Percentiles rank a stretch among this genome's conserved stretches.
Conservation (phyloP, 2,329 filamentous ascomycete genomes). For the Hypoxylon sp. region DNA sequence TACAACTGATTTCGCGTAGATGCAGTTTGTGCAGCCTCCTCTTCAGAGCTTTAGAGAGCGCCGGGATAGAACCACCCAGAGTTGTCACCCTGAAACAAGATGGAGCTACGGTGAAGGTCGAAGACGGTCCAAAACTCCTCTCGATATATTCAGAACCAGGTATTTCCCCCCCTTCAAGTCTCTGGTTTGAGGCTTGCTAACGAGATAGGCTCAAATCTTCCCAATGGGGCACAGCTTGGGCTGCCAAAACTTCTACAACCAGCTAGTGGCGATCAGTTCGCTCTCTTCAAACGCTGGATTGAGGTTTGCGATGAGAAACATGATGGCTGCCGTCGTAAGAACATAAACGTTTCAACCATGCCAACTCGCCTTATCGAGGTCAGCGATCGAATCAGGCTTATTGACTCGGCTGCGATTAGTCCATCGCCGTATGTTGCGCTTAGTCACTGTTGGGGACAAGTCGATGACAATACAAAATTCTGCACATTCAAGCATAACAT, state of each 20-base stretch:
- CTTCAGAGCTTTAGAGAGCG: neutral
- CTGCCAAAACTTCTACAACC: neutral
- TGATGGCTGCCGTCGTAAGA: neutral
- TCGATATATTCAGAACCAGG: neutral
- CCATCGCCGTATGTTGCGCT: neutral
- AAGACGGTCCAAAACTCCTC: neutral
- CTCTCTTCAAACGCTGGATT: neutral
- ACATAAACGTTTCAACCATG: neutral
- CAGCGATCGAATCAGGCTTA: neutral
- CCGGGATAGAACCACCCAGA: neutral
- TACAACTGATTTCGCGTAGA: neutral
- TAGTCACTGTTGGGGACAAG: neutral
- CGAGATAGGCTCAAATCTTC: neutral
- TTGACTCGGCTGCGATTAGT: neutral
- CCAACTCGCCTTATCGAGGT: neutral
- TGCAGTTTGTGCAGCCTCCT: neutral
- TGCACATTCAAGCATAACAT: neutral
- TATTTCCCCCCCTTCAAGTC: neutral
- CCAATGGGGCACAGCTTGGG: neutral
- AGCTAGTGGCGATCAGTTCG: neutral
- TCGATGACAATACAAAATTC: neutral
- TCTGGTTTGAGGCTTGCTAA: neutral
- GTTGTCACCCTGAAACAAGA: neutral
- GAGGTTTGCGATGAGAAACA: neutral
- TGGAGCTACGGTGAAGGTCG: neutral